Percentiles rank a stretch among this genome's conserved stretches.
phyloP scores from a whole-genome alignment of 768 basidiomycete species.

The Chalciporus pseudorubinellus region DNA sequence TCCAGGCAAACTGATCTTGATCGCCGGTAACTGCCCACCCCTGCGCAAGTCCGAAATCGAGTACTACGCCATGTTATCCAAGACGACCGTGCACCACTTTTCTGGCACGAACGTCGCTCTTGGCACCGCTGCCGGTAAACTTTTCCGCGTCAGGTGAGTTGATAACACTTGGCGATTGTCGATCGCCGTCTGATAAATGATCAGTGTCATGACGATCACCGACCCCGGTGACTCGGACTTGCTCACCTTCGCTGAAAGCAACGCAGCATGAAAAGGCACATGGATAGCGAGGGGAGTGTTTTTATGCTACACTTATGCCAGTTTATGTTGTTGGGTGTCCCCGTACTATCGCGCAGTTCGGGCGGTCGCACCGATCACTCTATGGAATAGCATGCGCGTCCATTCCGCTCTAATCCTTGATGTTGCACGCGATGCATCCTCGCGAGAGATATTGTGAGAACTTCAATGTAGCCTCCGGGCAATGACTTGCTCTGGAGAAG shows the following conservation, averaged over 20 bases:
- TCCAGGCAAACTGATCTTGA: conserved; percentile 95
- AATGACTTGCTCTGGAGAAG: no score
- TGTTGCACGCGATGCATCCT: no score
- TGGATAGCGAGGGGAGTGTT: neutral
- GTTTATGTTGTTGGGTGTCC: neutral
- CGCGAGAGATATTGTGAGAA: no score
- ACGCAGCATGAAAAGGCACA: conserved; percentile 47
- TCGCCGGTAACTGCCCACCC: conserved; percentile 98
- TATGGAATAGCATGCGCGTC: conserved; percentile 2
- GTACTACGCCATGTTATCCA: conserved; percentile 99
- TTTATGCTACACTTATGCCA: conserved; percentile 5
- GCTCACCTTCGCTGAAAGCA: conserved; percentile 79
- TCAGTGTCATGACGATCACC: conserved; percentile 93
- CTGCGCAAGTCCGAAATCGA: conserved; percentile 99
- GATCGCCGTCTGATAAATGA: conserved; percentile 7
- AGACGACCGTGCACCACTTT: conserved; percentile 98
- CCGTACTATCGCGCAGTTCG: neutral
- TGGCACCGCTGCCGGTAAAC: conserved; percentile 97
- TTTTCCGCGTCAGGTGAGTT: conserved; percentile 94
- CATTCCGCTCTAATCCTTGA: neutral
- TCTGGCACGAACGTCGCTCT: conserved; percentile 96
- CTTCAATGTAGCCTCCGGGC: no score
- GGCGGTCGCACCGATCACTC: neutral
- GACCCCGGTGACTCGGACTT: conserved; percentile 98
- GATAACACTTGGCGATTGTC: neutral